Percentiles rank a stretch among this genome's conserved stretches.
phyloP scores from a whole-genome alignment of 2,329 filamentous ascomycete genomes.

The Colletotrichum eremochloae region DNA sequence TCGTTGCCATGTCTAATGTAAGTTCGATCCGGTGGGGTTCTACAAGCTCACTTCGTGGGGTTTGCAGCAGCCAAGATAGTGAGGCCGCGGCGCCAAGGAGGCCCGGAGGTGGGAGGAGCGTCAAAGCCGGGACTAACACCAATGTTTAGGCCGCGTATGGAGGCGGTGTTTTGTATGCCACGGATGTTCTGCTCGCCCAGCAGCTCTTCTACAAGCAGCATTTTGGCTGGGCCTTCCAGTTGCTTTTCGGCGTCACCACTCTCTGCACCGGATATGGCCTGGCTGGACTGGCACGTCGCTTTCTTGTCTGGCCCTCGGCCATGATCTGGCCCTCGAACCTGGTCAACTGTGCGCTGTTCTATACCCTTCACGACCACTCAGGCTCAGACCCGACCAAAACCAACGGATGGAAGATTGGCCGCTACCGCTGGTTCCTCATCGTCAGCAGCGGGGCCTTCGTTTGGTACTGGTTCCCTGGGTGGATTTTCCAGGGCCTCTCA shows the following conservation, averaged over 20 bases:
- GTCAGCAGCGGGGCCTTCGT: constrained; percentile 64
- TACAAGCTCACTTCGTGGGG: background rate
- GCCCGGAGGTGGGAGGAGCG: background rate
- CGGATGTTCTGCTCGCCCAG: constrained; percentile 58
- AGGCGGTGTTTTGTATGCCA: constrained; percentile 64
- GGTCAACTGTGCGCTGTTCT: constrained; percentile 73
- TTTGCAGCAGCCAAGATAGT: constrained; percentile 16
- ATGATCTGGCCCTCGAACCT: constrained; percentile 75
- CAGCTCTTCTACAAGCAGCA: constrained; percentile 64
- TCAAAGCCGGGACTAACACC: constrained; percentile 42
- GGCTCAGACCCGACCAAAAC: constrained; percentile 63
- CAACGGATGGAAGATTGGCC: constrained; percentile 70
- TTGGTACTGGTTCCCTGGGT: constrained; percentile 74
- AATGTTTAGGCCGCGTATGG: constrained; percentile 65
- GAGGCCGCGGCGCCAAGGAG: constrained; percentile 8
- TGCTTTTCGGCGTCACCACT: constrained; percentile 71
- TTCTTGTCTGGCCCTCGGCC: constrained; percentile 71
- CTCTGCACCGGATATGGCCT: constrained; percentile 75
- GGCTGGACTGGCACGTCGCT: constrained; percentile 70
- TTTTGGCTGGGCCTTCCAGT: constrained; percentile 70
- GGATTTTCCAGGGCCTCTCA: constrained; percentile 72
- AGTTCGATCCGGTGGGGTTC: constrained; percentile 46
- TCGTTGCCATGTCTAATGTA: constrained; percentile 75
- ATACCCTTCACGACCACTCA: constrained; percentile 73
- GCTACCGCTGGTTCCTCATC: constrained; percentile 70